Base-by-base conservation (phyloP, 345 rosid genomes). In the Eucalyptus decipiens region DNA sequence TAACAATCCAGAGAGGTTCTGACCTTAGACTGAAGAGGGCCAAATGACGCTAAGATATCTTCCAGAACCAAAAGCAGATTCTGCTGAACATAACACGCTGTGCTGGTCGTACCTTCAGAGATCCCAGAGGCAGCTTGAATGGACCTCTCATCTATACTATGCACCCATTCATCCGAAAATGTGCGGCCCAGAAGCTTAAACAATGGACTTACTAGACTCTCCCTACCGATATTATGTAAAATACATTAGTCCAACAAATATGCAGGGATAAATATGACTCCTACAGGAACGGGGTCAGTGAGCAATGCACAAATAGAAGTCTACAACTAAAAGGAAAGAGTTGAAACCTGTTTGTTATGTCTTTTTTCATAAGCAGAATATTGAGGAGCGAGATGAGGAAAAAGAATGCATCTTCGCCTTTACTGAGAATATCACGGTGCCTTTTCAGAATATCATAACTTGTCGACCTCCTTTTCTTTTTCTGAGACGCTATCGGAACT, bases 321-420 rank as follows among this genome's bases (percentile, higher is more conserved):
- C 43, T 21, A 51, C 17, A 14, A n/a, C 34, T 23, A 67, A 26
- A 85, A 30, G 47, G 52, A 67, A 88, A 42, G 40, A 58, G 51
- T 49, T 81, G 87, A 90, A 88, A 98, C 99, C 99, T 97, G 96
- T 92, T 92, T 90, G 92, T 89, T 49, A 95, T 92, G 90, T 95
- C 96, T 90, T 97, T 97, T 94, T 98, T 97, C 89, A 96, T 91
- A 15, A 95, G 92, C 91, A 97, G 91, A 91, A 96, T 89, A 89
- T 98, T 98, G 87, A 98, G 96, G 88, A 98, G 92, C 60, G 98
- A 95, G 89, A 95, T 91, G 87, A 98, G 91, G 56, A 93, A 95
- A 88, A 85, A 65, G n/a, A 94, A 89, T 52, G 92, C 88, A 86
- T 91, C 92, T 89, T 92, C 95, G 88, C 97, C 94, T 60, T 89